Evolutionary conservation across 768 basidiomycete species (phyloP), one percentile per base, ranked within the genome.

Genomic region (Pulveroboletus frians): DNA sequence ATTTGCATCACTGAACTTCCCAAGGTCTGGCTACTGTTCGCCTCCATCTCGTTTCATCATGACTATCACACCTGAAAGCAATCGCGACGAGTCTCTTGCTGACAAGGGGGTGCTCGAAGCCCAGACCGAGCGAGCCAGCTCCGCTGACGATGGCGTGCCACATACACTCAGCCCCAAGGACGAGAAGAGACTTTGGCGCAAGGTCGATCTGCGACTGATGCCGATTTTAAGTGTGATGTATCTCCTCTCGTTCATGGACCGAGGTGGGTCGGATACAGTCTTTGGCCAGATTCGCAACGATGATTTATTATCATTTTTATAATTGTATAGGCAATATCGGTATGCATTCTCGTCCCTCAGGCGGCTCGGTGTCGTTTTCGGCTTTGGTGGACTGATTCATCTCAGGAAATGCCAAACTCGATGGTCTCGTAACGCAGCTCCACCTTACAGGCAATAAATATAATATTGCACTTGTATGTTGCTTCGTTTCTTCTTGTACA

Each of bases 181-280:
- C 49, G 80, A 84, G 67, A 73, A 65, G 49, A 73, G 61, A 40
- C 63, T 85, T 43, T 80, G 80, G 70, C 64, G 76, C 47, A 84
- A 81, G 65, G 70, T 84, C 20, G 83, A 85, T 52, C 31, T 73
- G 6, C 69, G 78, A 43, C 66, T 83, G 36, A 75, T 82, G 73
- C 79, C 81, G 0, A 80, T 81, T 18, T 63, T 85, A 20, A 67
- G 75, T 2, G 50, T 81, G 39, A 77, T 85, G 72, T 84, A 84
- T 57, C 66, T 86, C 38, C 60, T 83, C 23, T 78, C 79, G 4
- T 84, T 83, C 63, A 67, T 84, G 61, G 84, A 86, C 59, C 69
- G 83, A 72, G 79, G 80, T 75, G 42, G 21, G 71, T 58, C 11
- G 14, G 31, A 17, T 30, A 9, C 9, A 40, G 23, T 26, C 23